These are phyloP conservation scores for Pistacia integerrima DNA, from an alignment of 345 rosid genomes.

Conservation along the genomic window DNA sequence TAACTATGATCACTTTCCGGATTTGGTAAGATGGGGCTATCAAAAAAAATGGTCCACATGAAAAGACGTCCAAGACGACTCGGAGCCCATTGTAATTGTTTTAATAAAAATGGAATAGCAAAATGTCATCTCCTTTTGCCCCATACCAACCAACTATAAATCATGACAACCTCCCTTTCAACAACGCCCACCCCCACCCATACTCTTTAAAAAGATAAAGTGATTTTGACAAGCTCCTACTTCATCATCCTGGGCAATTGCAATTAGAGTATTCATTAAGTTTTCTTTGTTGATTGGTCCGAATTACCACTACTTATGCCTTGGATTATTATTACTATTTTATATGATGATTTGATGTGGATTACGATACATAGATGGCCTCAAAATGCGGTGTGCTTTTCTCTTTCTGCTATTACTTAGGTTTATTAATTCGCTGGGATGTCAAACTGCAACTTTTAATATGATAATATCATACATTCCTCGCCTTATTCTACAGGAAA, in stretches of 20 bases:
- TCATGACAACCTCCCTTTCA: too few species aligned
- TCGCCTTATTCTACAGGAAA: too few species aligned
- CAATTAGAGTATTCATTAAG: neutral
- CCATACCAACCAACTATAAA: slow-evolving; percentile 13
- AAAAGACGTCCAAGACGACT: slow-evolving; percentile 17
- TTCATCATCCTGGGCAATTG: neutral
- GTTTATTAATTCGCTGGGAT: too few species aligned
- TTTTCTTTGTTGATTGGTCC: neutral
- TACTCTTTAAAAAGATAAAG: neutral
- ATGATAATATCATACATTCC: too few species aligned
- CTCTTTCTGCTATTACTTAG: too few species aligned
- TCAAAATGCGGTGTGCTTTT: too few species aligned
- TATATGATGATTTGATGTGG: neutral
- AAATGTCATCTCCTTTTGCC: slow-evolving; percentile 8
- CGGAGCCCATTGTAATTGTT: neutral
- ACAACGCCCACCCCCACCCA: too few species aligned
- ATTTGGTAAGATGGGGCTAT: slow-evolving; percentile 20
- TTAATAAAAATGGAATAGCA: neutral
- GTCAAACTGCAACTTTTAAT: too few species aligned
- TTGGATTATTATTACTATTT: neutral
- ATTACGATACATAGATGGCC: too few species aligned
- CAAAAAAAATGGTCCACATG: slow-evolving; percentile 3
- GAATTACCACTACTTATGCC: neutral
- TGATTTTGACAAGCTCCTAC: slow-evolving; percentile 23
- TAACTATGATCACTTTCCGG: neutral